Evolutionary conservation across 257 asterid species (phyloP).

Genomic region (Verbena officinalis): DNA sequence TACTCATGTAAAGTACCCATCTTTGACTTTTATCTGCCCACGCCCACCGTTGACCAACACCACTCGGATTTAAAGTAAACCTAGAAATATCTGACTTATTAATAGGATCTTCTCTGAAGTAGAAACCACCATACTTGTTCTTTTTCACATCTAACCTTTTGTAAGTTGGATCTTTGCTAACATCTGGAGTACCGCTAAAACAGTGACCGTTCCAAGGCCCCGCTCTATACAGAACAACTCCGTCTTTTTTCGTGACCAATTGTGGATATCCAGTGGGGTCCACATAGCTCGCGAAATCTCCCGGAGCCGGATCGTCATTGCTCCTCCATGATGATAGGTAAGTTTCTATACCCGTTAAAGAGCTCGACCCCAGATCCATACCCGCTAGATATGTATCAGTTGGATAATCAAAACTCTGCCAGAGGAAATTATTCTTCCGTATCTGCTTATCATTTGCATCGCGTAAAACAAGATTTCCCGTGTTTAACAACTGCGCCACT

Average conservation of each 20-base stretch:
- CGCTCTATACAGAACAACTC: neutral
- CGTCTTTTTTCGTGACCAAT: constrained; percentile 9
- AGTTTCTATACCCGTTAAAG: constrained; percentile 29
- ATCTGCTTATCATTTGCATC: constrained; percentile 22
- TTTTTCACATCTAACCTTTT: too few species aligned
- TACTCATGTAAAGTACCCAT: constrained; percentile 32
- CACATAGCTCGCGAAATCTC: constrained; percentile 24
- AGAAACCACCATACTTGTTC: too few species aligned
- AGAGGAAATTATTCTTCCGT: neutral
- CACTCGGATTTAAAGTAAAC: constrained; percentile 19
- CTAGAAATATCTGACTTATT: constrained; percentile 20
- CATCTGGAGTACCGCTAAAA: too few species aligned
- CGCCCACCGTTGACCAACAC: constrained; percentile 25
- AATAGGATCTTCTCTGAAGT: neutral
- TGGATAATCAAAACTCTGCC: constrained; percentile 53
- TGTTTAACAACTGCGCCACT: constrained; percentile 36
- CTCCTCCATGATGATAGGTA: constrained; percentile 42
- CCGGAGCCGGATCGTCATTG: constrained; percentile 40
- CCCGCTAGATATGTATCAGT: constrained; percentile 37
- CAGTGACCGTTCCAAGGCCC: constrained; percentile 38
- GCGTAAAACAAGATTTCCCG: constrained; percentile 43
- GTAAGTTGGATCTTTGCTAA: too few species aligned
- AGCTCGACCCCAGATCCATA: constrained; percentile 11
- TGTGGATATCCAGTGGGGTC: constrained; percentile 36
- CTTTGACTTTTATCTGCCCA: constrained; percentile 29